Evolutionary conservation across 805 yeast genomes (phyloP).

Genomic region (Candida namnaoensis): DNA sequence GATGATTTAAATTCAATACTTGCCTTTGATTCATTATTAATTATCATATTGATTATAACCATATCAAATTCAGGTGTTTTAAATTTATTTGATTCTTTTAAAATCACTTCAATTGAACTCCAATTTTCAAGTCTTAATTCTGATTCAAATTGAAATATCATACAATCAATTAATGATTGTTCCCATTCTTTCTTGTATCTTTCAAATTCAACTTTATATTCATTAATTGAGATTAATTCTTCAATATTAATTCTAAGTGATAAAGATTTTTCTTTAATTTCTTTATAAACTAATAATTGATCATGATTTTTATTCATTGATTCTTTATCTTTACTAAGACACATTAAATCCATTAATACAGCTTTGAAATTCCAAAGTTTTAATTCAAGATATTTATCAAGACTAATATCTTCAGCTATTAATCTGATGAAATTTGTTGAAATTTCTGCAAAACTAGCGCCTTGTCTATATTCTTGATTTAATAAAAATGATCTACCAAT

Average conservation of each 20-base stretch:
- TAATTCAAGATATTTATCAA: slow-evolving; percentile 8
- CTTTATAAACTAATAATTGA: slow-evolving; percentile 3
- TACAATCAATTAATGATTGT: slow-evolving; percentile 13
- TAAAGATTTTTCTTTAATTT: slow-evolving; percentile 3
- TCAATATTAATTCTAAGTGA: slow-evolving; percentile 8
- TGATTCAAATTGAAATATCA: slow-evolving; percentile 16
- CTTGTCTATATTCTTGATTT: slow-evolving; percentile 5
- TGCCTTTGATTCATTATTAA: slow-evolving; percentile 4
- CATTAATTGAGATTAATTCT: slow-evolving; percentile 6
- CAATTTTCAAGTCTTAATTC: slow-evolving; percentile 16
- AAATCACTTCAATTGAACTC: slow-evolving; percentile 9
- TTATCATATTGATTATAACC: slow-evolving; percentile 12
- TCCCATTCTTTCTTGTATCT: slow-evolving; percentile 9
- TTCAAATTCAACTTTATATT: slow-evolving; percentile 5
- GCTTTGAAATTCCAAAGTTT: slow-evolving; percentile 12
- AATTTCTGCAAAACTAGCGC: slow-evolving; percentile 11
- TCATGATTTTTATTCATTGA: not conserved
- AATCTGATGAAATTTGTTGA: slow-evolving; percentile 13
- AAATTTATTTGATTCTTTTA: slow-evolving; percentile 10
- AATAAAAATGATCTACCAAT: slow-evolving; percentile 17
- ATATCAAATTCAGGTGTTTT: slow-evolving; percentile 14
- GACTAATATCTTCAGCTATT: slow-evolving; percentile 19
- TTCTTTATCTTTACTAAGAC: slow-evolving; percentile 4
- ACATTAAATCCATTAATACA: slow-evolving; percentile 8
- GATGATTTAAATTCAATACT: slow-evolving; percentile 11